A percentile compares a stretch with the other conserved stretches of the same genome.
phyloP scores from a whole-genome alignment of 225 moss, liverwort and hornwort species.

The Thuidium tamariscinum region DNA sequence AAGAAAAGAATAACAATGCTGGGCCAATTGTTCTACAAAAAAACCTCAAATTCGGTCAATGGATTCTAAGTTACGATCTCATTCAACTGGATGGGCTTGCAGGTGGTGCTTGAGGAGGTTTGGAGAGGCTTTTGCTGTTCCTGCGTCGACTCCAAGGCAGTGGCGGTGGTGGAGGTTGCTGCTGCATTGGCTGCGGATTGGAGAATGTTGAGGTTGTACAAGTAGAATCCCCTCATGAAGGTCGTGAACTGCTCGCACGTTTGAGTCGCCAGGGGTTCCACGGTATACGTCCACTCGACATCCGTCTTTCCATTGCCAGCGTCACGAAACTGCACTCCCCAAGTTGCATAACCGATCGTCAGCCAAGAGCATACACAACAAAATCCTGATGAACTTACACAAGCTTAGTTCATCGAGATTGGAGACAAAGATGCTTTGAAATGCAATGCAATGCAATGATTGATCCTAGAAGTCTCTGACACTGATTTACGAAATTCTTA shows the following conservation, averaged over 20 bases:
- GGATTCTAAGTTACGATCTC: not conserved
- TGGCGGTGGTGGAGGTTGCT: not conserved
- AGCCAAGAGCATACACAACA: not conserved
- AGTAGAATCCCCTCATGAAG: conserved; percentile 40
- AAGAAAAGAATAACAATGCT: not conserved
- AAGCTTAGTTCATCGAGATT: not conserved
- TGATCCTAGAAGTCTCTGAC: not conserved
- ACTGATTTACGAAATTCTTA: not conserved
- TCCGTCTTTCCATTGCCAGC: conserved; percentile 14
- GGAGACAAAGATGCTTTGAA: not conserved
- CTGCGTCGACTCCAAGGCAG: not conserved
- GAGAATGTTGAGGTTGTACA: conserved; percentile 24
- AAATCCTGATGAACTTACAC: not conserved
- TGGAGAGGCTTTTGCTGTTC: not conserved
- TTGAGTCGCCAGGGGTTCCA: conserved; percentile 26
- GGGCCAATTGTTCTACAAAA: not conserved
- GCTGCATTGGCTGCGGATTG: not conserved
- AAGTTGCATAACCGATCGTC: not conserved
- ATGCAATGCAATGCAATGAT: too few species aligned
- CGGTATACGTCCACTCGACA: conserved; percentile 48
- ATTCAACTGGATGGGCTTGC: not conserved
- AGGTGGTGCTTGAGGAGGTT: not conserved
- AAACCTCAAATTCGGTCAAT: not conserved
- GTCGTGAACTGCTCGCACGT: conserved; percentile 24
- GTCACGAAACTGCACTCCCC: conserved; percentile 22